A percentile compares a stretch with the other conserved stretches of the same genome.
Evolutionary conservation across 1,284 basidiomycete species (phyloP).

Genomic region (Ceratobasidium sp.): DNA sequence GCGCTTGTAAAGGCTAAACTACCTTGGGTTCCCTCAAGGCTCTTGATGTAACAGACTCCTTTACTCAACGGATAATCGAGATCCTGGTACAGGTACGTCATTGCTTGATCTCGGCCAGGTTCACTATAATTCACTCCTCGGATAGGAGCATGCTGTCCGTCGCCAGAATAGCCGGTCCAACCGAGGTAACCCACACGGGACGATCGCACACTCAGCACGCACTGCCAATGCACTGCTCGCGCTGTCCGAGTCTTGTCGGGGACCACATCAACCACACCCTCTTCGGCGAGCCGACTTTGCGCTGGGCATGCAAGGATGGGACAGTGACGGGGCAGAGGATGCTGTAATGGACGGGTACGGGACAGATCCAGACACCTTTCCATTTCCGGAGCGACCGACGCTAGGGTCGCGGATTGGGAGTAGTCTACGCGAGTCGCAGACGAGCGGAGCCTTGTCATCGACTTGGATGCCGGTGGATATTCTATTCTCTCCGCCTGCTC

Average conservation of each 20-base stretch:
- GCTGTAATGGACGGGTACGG: conserved; percentile 28
- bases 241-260: conserved; percentile 31
- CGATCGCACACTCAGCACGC: conserved; percentile 25
- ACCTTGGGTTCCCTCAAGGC: conserved; percentile 16
- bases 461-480: conserved; percentile 33
- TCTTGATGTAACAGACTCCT: conserved; percentile 35
- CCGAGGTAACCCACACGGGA: conserved; percentile 17
- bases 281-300: conserved; percentile 21
- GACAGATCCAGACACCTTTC: conserved; percentile 20
- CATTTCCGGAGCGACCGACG: conserved; percentile 11
- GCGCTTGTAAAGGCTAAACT: conserved; percentile 27
- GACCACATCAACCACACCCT: conserved; percentile 10
- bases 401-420: conserved; percentile 36
- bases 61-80: conserved; percentile 37
- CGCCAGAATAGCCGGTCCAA: conserved; percentile 26
- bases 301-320: conserved; percentile 28
- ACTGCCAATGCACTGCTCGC: conserved; percentile 37
- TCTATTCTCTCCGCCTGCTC: conserved; percentile 24
- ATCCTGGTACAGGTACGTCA: conserved; percentile 34
- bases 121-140: conserved; percentile 2
- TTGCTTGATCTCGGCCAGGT: not conserved
- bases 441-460: conserved; percentile 9
- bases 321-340: conserved; percentile 36
- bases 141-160: conserved; percentile 32
- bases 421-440: conserved; percentile 31